Base-by-base conservation (phyloP, 2,329 filamentous ascomycete genomes). In the Chaetothyriales sp. region DNA sequence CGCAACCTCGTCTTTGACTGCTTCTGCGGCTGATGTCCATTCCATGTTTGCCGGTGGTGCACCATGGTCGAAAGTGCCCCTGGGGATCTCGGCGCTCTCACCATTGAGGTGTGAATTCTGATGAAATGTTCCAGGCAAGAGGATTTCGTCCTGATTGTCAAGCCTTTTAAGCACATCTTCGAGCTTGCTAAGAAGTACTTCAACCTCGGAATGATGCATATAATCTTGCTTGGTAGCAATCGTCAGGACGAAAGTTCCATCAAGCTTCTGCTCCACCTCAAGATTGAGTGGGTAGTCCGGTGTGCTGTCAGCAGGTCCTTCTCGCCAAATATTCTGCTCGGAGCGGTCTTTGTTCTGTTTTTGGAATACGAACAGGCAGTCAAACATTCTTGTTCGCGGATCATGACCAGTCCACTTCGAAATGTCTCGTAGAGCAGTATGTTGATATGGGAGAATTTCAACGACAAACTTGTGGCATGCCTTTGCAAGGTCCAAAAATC, bases 291-390 rank as follows among this genome's bases (percentile, higher is more conserved):
- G 82, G 60, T 89, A 92, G 58, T 89, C 85, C 0, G 80, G 74
- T 10, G 71, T 58, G 2, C 67, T 67, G 3, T 70, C 64, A 1
- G 73, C 73, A 18, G 78, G 71, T 1, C 74, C 54, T 8, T 76
- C 61, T 0, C 67, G 68, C 82, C 86, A 89, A 1, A 80, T 58
- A 2, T 66, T 51, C 59, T 2, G 65, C 56, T n/a, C 51, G 49
- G 61, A 62, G 1, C 54, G 44, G 0, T 61, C 51, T 0, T 60
- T 53, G 0, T 62, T 56, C 2, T 77, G 70, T 37, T 76, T 73
- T 61, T 94, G 85, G 63, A 90, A 95, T 0, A 88, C 84, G 59
- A 95, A 94, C 1, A 95, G 70, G 0, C 76, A 83, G 54, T 94
- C 84, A 62, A 95, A 95, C 2, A 90, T 67, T 0, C 77, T 72